Percentiles rank a stretch among this genome's conserved stretches.
These are phyloP conservation scores for Thalassiosira exigua DNA, from an alignment of 352 stramenopile species.

Conservation along the genomic window DNA sequence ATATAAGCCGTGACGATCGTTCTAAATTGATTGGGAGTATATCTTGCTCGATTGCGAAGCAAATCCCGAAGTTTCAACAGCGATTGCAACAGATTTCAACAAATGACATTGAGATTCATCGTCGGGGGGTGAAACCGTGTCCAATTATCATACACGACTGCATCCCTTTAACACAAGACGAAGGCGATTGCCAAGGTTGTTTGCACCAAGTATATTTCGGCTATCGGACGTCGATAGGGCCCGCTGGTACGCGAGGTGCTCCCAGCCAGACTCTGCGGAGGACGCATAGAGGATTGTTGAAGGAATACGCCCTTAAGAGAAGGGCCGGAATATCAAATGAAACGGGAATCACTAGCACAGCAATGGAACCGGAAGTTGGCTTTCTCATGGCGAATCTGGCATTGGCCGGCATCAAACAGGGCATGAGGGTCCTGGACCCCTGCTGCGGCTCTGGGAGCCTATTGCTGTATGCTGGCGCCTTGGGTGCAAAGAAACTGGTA, in stretches of 20 bases:
- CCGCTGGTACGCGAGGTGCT: constrained; percentile 36
- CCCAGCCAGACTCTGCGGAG: constrained; percentile 48
- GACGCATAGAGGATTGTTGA: constrained; percentile 48
- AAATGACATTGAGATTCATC: not conserved
- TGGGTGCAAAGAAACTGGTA: constrained; percentile 33
- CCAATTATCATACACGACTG: too few species aligned
- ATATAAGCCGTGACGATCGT: constrained; percentile 40
- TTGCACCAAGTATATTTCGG: constrained; percentile 41
- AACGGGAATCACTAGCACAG: constrained; percentile 33
- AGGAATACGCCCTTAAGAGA: constrained; percentile 50
- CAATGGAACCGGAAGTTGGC: constrained; percentile 61
- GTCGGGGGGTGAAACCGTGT: too few species aligned
- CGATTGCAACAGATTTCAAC: not conserved
- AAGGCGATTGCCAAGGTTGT: too few species aligned
- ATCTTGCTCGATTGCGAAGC: constrained; percentile 3
- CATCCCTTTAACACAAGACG: too few species aligned
- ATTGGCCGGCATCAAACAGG: constrained; percentile 6
- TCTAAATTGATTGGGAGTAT: constrained; percentile 20
- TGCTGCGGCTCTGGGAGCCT: constrained; percentile 52
- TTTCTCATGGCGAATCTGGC: constrained; percentile 61
- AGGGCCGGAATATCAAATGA: constrained; percentile 1
- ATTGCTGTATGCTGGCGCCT: constrained; percentile 42
- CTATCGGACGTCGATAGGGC: constrained; percentile 26
- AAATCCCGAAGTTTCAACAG: not conserved
- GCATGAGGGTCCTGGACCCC: constrained; percentile 35